Evolutionary conservation across 805 yeast species (phyloP).

Genomic region (Metschnikowia gruessii): DNA sequence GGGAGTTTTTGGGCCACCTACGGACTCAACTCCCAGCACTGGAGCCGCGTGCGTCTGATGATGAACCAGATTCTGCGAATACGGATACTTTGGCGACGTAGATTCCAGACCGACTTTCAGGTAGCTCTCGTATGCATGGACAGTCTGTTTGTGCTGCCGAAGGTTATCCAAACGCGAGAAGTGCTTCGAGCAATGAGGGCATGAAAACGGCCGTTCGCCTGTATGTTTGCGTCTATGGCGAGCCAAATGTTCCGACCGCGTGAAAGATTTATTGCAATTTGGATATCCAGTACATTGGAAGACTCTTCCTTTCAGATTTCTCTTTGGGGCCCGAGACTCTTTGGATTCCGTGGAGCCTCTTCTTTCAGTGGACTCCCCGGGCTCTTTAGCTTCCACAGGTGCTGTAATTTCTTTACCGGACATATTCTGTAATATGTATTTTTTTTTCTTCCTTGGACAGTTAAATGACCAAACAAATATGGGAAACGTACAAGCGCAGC

Average conservation of each 20-base stretch:
- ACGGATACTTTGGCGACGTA: neutral
- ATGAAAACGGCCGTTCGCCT: conserved; percentile 89
- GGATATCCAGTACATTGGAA: conserved; percentile 86
- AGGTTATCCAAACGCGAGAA: conserved; percentile 85
- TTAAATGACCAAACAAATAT: too few relatives aligned
- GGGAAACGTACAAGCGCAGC: too few relatives aligned
- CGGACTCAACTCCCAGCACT: neutral
- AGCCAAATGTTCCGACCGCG: conserved; percentile 88
- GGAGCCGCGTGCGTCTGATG: neutral
- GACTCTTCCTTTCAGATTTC: conserved; percentile 53
- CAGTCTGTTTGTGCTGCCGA: conserved; percentile 86
- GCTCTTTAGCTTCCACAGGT: neutral
- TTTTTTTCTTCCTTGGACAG: too few relatives aligned
- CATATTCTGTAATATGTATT: neutral
- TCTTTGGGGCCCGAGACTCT: conserved; percentile 27
- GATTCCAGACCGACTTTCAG: neutral
- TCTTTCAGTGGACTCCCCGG: conserved; percentile 8
- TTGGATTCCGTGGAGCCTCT: conserved; percentile 1
- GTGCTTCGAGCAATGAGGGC: conserved; percentile 75
- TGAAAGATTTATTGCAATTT: conserved; percentile 84
- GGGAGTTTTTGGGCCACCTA: conserved; percentile 3
- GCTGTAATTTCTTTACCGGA: neutral
- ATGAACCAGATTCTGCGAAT: too few relatives aligned
- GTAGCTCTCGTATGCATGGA: conserved; percentile 41
- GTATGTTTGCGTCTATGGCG: conserved; percentile 92